phyloP scores from a whole-genome alignment of 2,329 filamentous ascomycete species.

The Claviceps sp. region DNA sequence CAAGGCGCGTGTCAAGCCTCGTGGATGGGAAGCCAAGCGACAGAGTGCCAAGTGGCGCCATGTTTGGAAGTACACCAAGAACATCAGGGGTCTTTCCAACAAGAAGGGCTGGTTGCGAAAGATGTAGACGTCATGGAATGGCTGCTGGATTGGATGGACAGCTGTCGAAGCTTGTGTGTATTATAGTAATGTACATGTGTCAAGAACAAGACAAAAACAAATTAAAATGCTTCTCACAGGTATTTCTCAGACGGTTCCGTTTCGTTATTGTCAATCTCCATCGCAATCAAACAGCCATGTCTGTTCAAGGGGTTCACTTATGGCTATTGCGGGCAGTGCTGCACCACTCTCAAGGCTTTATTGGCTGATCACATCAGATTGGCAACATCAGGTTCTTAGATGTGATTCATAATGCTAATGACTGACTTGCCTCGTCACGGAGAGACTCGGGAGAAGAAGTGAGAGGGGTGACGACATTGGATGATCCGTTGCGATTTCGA shows the following conservation, averaged over 20 bases:
- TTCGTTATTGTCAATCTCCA: too few relatives aligned
- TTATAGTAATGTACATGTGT: conserved; percentile 7
- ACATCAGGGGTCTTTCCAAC: conserved; percentile 35
- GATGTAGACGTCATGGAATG: conserved; percentile 13
- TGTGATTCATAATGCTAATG: too few relatives aligned
- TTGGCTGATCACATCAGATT: too few relatives aligned
- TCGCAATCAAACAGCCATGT: too few relatives aligned
- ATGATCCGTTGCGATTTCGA: too few relatives aligned
- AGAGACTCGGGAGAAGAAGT: too few relatives aligned
- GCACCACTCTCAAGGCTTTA: too few relatives aligned
- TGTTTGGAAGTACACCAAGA: conserved; percentile 52
- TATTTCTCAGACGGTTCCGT: neutral
- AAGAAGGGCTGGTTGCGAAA: conserved; percentile 28
- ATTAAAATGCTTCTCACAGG: neutral
- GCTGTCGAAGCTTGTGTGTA: conserved; percentile 1
- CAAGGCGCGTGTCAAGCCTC: conserved; percentile 46
- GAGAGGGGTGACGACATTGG: too few relatives aligned
- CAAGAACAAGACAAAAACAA: neutral
- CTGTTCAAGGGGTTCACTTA: too few relatives aligned
- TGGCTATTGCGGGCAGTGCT: too few relatives aligned
- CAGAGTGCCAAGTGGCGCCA: conserved; percentile 51
- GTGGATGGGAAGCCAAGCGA: conserved; percentile 54
- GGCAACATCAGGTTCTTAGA: too few relatives aligned
- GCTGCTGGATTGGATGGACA: neutral
- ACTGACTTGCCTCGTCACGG: too few relatives aligned